Conservation (phyloP, 331 rosid species). For the Quercus lobata region DNA sequence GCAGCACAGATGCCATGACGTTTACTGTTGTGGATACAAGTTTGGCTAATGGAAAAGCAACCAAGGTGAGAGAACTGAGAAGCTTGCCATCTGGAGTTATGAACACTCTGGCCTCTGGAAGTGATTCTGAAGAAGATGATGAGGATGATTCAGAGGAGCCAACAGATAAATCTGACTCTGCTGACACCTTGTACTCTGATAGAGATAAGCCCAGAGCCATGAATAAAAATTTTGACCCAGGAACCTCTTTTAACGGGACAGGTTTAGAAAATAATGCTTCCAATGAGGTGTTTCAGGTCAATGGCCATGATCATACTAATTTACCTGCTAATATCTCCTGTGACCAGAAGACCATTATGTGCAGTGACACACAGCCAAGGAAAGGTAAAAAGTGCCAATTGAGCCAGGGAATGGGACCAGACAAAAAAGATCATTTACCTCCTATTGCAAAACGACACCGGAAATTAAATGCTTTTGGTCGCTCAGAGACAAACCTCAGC, state of each 20-base stretch:
- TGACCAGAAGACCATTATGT: conserved; percentile 21
- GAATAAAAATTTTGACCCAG: conserved; percentile 17
- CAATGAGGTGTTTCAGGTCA: conserved; percentile 30
- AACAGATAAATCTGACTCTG: conserved; percentile 42
- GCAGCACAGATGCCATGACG: conserved; percentile 39
- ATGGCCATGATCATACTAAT: conserved; percentile 17
- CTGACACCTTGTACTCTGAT: conserved; percentile 29
- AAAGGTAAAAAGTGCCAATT: conserved; percentile 32
- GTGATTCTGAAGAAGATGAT: conserved; percentile 43
- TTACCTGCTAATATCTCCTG: conserved; percentile 20
- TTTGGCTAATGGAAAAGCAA: conserved; percentile 38
- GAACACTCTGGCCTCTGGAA: conserved; percentile 28
- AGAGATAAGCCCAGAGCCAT: conserved; percentile 27
- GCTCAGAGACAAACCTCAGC: conserved; percentile 28
- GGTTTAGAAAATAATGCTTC: conserved; percentile 33
- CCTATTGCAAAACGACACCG: conserved; percentile 43
- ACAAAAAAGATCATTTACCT: conserved; percentile 22
- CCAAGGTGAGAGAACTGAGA: conserved; percentile 58
- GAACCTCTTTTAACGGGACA: conserved; percentile 22
- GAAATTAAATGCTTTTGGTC: conserved; percentile 46
- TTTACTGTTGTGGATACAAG: conserved; percentile 97
- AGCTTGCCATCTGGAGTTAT: conserved; percentile 53
- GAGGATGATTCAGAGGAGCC: conserved; percentile 40
- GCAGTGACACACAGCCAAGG: conserved; percentile 14
- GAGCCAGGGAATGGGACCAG: conserved; percentile 26